phyloP scores from a whole-genome alignment of 148 eudicot genomes.

The Amaranthus hypochondriacus region DNA sequence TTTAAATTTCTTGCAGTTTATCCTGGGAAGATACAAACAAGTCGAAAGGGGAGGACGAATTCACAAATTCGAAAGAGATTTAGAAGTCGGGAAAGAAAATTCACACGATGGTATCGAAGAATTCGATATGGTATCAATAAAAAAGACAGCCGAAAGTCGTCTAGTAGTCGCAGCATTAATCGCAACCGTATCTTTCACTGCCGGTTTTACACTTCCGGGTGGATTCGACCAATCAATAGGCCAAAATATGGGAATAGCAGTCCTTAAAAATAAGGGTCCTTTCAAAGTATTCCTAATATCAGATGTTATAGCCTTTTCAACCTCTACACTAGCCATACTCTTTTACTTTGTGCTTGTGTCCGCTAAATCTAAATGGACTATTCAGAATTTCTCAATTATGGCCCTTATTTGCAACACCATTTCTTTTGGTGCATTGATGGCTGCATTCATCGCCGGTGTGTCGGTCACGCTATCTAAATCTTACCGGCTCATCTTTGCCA shows the following conservation, averaged over 20 bases:
- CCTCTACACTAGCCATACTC: conserved; percentile 5
- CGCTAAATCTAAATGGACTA: neutral
- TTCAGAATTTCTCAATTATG: neutral
- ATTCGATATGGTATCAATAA: neutral
- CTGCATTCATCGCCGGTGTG: neutral
- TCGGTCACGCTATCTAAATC: neutral
- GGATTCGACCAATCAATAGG: conserved; percentile 11
- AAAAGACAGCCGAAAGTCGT: conserved; percentile 5
- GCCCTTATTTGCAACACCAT: neutral
- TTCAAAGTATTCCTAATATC: conserved; percentile 7
- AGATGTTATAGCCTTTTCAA: conserved; percentile 8
- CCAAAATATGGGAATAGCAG: neutral
- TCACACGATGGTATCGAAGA: neutral
- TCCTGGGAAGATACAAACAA: neutral
- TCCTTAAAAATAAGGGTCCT: neutral
- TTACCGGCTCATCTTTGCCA: no score
- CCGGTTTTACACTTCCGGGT: conserved; percentile 14
- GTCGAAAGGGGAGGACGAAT: neutral
- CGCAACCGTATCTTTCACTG: conserved; percentile 17
- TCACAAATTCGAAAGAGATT: neutral
- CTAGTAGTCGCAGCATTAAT: conserved; percentile 7
- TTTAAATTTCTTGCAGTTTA: neutral
- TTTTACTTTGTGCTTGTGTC: conserved; percentile 1
- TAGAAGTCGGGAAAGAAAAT: neutral
- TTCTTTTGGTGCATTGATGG: conserved; percentile 5